Evolutionary conservation across 768 basidiomycete species (phyloP).

Genomic region (Sporobolomyces roseus): DNA sequence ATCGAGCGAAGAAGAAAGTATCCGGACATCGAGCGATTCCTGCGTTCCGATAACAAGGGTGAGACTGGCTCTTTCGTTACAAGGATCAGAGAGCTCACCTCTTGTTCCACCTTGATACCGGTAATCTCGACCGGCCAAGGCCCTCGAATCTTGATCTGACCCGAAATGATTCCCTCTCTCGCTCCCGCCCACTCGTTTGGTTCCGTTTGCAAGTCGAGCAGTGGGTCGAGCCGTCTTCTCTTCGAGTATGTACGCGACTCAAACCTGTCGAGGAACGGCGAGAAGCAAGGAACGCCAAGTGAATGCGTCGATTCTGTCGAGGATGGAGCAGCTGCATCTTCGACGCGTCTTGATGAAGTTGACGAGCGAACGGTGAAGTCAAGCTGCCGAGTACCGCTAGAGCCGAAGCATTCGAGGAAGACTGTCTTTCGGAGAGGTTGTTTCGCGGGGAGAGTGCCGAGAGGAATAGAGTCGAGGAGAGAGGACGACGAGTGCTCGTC

Average conservation of each 20-base stretch:
- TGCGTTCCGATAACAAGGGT: too few species aligned
- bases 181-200: constrained; percentile 56
- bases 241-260: constrained; percentile 51
- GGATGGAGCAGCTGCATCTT: constrained; percentile 38
- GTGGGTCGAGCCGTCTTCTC: constrained; percentile 55
- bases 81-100: constrained; percentile 53
- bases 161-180: constrained; percentile 58
- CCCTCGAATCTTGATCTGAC: constrained; percentile 57
- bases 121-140: constrained; percentile 61
- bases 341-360: constrained; percentile 43
- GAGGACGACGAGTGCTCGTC: constrained; percentile 56
- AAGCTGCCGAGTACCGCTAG: constrained; percentile 65
- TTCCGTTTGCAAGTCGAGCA: constrained; percentile 56
- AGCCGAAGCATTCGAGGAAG: constrained; percentile 60
- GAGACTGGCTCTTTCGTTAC: too few species aligned
- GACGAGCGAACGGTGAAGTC: constrained; percentile 76
- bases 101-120: constrained; percentile 53
- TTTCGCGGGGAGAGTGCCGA: constrained; percentile 64
- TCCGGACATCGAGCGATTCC: constrained; percentile 41
- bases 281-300: constrained; percentile 63
- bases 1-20: constrained; percentile 57
- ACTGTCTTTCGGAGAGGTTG: constrained; percentile 61
- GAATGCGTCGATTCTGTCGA: constrained; percentile 65
- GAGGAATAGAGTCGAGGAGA: constrained; percentile 70
- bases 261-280: constrained; percentile 59